phyloP scores from a whole-genome alignment of 2,329 filamentous ascomycete species.

The Colletotrichum caudatum region DNA sequence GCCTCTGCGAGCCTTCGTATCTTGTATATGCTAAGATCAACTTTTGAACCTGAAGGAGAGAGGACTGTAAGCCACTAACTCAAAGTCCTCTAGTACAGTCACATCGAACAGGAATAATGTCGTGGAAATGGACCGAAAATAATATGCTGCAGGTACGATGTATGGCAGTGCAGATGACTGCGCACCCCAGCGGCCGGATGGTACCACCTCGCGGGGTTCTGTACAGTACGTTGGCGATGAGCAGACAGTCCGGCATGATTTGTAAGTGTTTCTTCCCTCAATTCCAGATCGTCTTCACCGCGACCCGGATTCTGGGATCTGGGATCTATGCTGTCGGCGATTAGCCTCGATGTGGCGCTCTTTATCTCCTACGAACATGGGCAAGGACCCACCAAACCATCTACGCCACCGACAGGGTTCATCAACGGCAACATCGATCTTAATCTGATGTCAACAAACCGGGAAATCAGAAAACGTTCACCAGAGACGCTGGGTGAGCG shows the following conservation, averaged over 20 bases:
- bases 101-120: not conserved
- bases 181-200: not conserved
- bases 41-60: too few relatives aligned
- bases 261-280: not conserved
- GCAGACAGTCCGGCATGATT: constrained; percentile 5
- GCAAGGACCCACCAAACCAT: not conserved
- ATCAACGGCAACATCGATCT: not conserved
- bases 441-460: too few relatives aligned
- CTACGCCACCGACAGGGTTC: constrained; percentile 17
- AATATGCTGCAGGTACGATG: not conserved
- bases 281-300: not conserved
- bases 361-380: constrained; percentile 8
- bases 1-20: not conserved
- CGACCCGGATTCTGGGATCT: not conserved
- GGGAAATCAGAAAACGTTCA: too few relatives aligned
- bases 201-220: not conserved
- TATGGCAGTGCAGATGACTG: not conserved
- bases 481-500: too few relatives aligned
- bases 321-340: constrained; percentile 18
- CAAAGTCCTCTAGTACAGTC: not conserved
- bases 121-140: not conserved
- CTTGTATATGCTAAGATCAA: not conserved
- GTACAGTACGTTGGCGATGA: not conserved
- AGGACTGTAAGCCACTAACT: not conserved
- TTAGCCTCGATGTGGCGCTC: constrained; percentile 25